Percentiles rank a stretch among this genome's conserved stretches.
phyloP scores from a whole-genome alignment of 306 rosid genomes.

The Parietaria judaica region DNA sequence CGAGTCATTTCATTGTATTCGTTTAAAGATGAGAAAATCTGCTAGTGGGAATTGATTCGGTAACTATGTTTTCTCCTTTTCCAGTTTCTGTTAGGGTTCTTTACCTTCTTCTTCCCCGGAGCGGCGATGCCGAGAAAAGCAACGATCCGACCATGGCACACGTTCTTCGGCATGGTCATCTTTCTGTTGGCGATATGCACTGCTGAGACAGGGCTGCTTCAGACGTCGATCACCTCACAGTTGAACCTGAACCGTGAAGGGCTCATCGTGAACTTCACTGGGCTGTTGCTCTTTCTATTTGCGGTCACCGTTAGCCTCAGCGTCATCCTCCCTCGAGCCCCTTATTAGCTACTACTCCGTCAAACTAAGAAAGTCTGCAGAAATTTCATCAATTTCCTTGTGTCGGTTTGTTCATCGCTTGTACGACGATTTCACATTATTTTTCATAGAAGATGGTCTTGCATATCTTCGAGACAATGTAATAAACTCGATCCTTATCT shows the following conservation, averaged over 20 bases:
- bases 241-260: conserved; percentile 27
- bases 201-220: conserved; percentile 38
- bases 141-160: conserved; percentile 47
- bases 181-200: conserved; percentile 40
- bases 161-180: conserved; percentile 38
- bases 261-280: conserved; percentile 54
- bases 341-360: neutral
- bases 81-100: conserved; percentile 44
- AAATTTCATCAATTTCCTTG: too few relatives aligned
- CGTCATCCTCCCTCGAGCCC: conserved; percentile 35
- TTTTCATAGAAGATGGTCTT: too few relatives aligned
- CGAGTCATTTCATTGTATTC: too few relatives aligned
- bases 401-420: too few relatives aligned
- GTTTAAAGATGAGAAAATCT: too few relatives aligned
- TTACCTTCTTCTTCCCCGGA: conserved; percentile 39
- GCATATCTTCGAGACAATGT: too few relatives aligned
- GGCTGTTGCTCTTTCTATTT: conserved; percentile 43
- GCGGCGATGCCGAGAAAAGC: conserved; percentile 38
- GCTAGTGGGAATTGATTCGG: neutral
- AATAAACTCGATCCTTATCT: too few relatives aligned
- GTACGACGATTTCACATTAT: too few relatives aligned
- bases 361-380: neutral
- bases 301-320: conserved; percentile 34
- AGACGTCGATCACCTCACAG: conserved; percentile 1
- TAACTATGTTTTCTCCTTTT: conserved; percentile 3